Base-by-base conservation (phyloP, 2,329 filamentous ascomycete genomes). In the Anisogramma anomala region DNA sequence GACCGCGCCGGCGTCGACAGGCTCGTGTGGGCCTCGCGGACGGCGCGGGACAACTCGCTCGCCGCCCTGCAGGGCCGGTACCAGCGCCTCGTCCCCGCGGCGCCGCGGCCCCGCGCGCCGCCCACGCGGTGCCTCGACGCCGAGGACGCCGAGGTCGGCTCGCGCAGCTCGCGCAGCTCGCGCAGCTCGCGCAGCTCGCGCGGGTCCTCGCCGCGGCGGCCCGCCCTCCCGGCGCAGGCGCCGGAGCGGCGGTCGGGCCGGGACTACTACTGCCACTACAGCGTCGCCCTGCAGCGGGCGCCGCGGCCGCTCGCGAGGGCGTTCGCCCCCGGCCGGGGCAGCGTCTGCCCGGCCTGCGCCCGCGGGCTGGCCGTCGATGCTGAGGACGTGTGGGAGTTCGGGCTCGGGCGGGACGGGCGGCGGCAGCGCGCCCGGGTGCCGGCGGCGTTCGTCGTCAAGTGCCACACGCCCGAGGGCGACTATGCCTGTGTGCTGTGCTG, bases 31-130 rank as follows among this genome's bases (percentile, higher is more conserved):
- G 60, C 58, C 0, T 58, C 56, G 1, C 50, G 55, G 15, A 55
- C 58, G 13, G 59, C 60, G 3, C 55, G 58, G 3, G 52, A 58
- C 9, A 55, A 58, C 23, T 58, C 55, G 36, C 53, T 62, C n/a
- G 53, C 55, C 15, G 58, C 59, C 3, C 52, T 62, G 11, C 52
- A 53, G 6, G 55, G 58, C 20, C 59, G 61, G 42, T 56, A 56
- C 34, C 55, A 55, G 41, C 56, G 59, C 6, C 44, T 60, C 27
- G 43, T 59, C 4, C 46, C 45, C 26, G 32, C 48, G 0, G 33
- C 47, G 5, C 46, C 43, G 0, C 22, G 34, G 5, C 33, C 33
- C 6, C 41, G 41, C 11, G 35, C 47, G 17, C 50, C 48, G 2
- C 13, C 33, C 7, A 48, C 41, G 3, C 47, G n/a, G n/a, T n/a